phyloP scores from a whole-genome alignment of 2,329 filamentous ascomycete species.

The Colletotrichum lentis region DNA sequence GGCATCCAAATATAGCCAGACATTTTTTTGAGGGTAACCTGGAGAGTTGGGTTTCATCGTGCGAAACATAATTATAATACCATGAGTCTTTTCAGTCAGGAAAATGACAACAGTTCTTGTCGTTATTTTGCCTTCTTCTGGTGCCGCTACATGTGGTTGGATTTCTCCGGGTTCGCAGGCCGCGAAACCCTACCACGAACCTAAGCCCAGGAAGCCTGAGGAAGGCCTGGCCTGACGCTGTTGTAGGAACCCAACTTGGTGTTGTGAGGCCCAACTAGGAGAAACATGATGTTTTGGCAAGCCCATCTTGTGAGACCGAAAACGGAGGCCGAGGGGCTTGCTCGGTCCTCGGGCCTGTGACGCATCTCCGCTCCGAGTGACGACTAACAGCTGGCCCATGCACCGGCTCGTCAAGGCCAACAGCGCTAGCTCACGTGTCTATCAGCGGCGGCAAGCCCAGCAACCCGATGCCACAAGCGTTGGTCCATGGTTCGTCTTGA shows the following conservation, averaged over 20 bases:
- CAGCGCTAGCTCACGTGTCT: conserved; percentile 13
- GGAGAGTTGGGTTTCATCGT: not conserved
- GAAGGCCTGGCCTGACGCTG: too few relatives aligned
- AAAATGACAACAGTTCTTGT: not conserved
- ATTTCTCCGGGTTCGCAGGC: too few relatives aligned
- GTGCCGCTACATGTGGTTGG: too few relatives aligned
- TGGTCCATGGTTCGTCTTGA: not conserved
- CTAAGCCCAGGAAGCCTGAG: too few relatives aligned
- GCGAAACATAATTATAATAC: conserved; percentile 9
- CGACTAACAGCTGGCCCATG: not conserved
- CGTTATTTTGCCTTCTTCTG: too few relatives aligned
- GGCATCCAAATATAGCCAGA: not conserved
- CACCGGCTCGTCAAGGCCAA: not conserved
- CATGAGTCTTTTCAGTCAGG: conserved; percentile 1
- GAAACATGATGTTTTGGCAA: too few relatives aligned
- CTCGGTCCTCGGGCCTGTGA: conserved; percentile 13
- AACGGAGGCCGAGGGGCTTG: not conserved
- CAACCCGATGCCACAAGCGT: not conserved
- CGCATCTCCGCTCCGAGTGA: not conserved
- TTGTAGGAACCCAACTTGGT: too few relatives aligned
- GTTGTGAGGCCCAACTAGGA: too few relatives aligned
- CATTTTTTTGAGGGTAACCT: too few relatives aligned
- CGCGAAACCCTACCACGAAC: too few relatives aligned
- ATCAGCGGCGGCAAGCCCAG: conserved; percentile 11
- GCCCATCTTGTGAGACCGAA: not conserved